Evolutionary conservation across 2,329 filamentous ascomycete genomes (phyloP).

Genomic region (Leptographium lundbergii): DNA sequence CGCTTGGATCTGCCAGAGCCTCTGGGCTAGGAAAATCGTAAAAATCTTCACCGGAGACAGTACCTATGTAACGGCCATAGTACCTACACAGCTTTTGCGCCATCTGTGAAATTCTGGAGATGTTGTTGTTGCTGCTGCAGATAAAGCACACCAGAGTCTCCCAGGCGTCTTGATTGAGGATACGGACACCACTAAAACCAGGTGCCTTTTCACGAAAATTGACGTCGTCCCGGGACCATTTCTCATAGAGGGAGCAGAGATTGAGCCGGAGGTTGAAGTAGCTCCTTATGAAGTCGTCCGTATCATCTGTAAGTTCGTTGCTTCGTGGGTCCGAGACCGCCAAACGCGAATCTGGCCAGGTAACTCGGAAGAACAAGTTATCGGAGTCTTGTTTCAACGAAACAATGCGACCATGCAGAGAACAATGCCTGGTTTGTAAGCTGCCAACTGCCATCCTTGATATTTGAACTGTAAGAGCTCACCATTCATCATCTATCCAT

Average conservation of each 20-base stretch:
- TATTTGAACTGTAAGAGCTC: constrained; percentile 9
- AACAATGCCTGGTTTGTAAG: constrained; percentile 50
- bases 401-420: constrained; percentile 72
- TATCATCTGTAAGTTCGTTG: constrained; percentile 42
- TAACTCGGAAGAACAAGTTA: constrained; percentile 67
- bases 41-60: constrained; percentile 47
- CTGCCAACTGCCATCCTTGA: background rate
- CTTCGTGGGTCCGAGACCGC: background rate
- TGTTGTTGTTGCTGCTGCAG: constrained; percentile 98
- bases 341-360: constrained; percentile 29
- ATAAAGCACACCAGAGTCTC: constrained; percentile 90
- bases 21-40: constrained; percentile 9
- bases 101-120: constrained; percentile 90
- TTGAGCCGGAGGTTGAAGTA: constrained; percentile 84
- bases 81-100: constrained; percentile 79
- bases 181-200: constrained; percentile 80
- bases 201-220: constrained; percentile 85
- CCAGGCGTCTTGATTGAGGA: constrained; percentile 91
- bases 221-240: constrained; percentile 75
- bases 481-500: constrained; percentile 78
- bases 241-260: constrained; percentile 60
- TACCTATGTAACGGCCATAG: constrained; percentile 67
- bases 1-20: constrained; percentile 56
- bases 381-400: constrained; percentile 71
- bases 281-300: constrained; percentile 59